phyloP scores from a whole-genome alignment of 208 protist species.

The Trichomonas tenax region DNA sequence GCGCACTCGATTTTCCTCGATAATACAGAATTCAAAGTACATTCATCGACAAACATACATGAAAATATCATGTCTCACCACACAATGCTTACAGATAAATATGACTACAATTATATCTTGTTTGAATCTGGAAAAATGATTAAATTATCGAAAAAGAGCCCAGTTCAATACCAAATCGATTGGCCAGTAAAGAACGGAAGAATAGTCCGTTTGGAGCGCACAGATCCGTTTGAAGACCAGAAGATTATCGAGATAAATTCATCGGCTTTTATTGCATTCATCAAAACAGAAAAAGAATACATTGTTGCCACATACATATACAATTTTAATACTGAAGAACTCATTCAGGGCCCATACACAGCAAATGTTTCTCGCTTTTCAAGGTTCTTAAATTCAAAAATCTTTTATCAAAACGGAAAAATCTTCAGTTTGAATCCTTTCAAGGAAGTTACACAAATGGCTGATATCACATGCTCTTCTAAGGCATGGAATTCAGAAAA shows the following conservation, averaged over 20 bases:
- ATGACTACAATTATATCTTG: neutral
- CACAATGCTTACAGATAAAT: neutral
- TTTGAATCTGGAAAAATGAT: neutral
- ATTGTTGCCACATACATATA: neutral
- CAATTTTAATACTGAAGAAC: neutral
- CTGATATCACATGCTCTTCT: neutral
- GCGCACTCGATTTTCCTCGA: neutral
- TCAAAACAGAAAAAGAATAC: neutral
- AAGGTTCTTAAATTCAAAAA: neutral
- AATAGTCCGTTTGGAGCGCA: neutral
- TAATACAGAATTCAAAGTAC: neutral
- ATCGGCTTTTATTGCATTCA: neutral
- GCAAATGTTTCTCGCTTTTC: neutral
- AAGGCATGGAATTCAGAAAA: neutral
- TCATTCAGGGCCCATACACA: neutral
- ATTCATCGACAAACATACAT: neutral
- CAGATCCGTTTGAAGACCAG: neutral
- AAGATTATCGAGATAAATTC: neutral
- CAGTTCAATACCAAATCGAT: neutral
- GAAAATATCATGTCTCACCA: neutral
- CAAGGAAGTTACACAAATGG: neutral
- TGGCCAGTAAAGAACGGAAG: neutral
- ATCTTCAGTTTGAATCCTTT: neutral
- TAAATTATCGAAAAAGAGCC: neutral
- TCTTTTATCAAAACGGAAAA: neutral